Evolutionary conservation across 139 green algal species (phyloP).

Genomic region (Auxenochlorella pyrenoidosa): DNA sequence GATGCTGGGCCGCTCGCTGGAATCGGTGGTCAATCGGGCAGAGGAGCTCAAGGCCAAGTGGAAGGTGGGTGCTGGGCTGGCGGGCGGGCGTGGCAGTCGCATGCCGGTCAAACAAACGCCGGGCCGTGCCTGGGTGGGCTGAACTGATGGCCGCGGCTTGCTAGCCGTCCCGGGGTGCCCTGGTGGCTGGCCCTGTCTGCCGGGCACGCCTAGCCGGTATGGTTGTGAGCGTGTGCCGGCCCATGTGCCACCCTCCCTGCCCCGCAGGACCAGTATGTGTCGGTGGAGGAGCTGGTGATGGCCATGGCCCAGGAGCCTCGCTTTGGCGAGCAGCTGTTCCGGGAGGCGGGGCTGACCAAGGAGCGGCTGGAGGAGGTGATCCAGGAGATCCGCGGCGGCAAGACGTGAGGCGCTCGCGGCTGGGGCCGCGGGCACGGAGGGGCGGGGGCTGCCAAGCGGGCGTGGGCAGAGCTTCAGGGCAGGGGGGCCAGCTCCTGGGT

Average conservation of each 20-base stretch:
- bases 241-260: no score
- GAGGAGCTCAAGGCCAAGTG: slow-evolving; percentile 78
- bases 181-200: no score
- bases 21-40: slow-evolving; percentile 85
- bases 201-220: no score
- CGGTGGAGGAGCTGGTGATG: slow-evolving; percentile 95
- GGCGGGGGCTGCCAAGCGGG: not conserved
- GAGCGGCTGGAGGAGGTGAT: slow-evolving; percentile 80
- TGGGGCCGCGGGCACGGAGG: no score
- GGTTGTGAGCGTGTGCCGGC: no score
- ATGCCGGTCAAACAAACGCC: not conserved
- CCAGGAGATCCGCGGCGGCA: slow-evolving; percentile 66
- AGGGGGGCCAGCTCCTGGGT: no score
- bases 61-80: slow-evolving; percentile 30
- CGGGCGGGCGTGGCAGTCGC: no score
- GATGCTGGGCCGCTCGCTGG: slow-evolving; percentile 94
- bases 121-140: not conserved
- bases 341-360: slow-evolving; percentile 67
- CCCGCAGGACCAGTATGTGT: slow-evolving; percentile 75
- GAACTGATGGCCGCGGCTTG: no score
- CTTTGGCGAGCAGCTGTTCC: slow-evolving; percentile 79
- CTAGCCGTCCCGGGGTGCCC: no score
- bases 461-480: no score
- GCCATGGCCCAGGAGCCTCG: slow-evolving; percentile 83
- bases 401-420: slow-evolving; percentile 12